Base-by-base conservation (phyloP, 1,139 yeast species). In the Diutina scorzettiae region DNA sequence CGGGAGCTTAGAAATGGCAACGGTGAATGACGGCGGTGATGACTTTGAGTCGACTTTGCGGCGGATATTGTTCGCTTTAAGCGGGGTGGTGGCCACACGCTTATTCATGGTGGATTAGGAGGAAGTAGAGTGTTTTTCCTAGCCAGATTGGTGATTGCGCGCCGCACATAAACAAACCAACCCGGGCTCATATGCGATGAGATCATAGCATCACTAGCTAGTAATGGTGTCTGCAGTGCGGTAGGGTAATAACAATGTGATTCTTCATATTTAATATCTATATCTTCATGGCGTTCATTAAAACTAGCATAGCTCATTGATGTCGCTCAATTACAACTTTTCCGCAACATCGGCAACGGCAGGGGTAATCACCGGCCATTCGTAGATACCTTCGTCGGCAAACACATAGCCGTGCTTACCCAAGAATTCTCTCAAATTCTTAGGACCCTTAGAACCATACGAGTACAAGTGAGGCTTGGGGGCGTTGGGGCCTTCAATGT, bases 371-470 rank as follows among this genome's bases (percentile, higher is more conserved):
- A 81, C 73, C 34, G 94, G 94, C 95, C 95, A 84, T 59, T 81
- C 82, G 61, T 84, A 84, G 45, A 72, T 64, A 33, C 76, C 78
- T 44, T 69, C 71, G 46, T 68, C 71, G 49, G 74, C 70, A 49
- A 80, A 74, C 24, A 67, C 69, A 58, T 84, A 89, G 43, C 91
- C 91, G 57, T 86, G 83, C 41, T 69, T 64, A 43, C 60, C 58
- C 64, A 91, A 64, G 59, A 76, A 91, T 41, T 68, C 64, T 48
- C 71, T 68, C 55, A 87, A 71, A 28, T 66, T 68, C 45, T 64
- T 64, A 42, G 98, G 98, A 42, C 96, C 96, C 59, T 93, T 80
- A 21, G 95, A 77, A 25, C 98, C 98, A 59, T 91, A 91, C 23
- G 93, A 76, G 58, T 91, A 91, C 23, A 66, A 55, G 43, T 67